phyloP scores from a whole-genome alignment of 2,329 filamentous ascomycete species.

The Pseudocercospora ulei region DNA sequence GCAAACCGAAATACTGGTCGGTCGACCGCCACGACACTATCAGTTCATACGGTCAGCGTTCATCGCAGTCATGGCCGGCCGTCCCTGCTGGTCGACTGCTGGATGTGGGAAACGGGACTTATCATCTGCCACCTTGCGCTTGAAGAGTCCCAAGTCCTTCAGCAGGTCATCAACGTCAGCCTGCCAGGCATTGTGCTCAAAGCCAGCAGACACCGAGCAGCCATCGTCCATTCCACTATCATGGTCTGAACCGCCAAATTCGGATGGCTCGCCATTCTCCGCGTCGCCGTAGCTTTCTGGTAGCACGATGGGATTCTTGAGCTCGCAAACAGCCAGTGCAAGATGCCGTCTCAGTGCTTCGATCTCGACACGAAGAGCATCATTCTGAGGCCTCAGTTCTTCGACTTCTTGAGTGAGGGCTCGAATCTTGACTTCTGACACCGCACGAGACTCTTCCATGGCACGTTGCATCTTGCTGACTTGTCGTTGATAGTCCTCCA shows the following conservation, averaged over 20 bases:
- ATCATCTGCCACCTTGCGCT: slow-evolving; percentile 78
- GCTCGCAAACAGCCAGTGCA: slow-evolving; percentile 69
- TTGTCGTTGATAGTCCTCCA: slow-evolving; percentile 90
- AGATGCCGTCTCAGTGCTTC: slow-evolving; percentile 81
- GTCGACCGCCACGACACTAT: neutral
- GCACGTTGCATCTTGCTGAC: slow-evolving; percentile 83
- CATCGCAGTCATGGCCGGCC: slow-evolving; percentile 4
- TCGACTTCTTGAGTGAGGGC: slow-evolving; percentile 53
- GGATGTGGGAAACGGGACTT: slow-evolving; percentile 49
- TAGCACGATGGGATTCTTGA: slow-evolving; percentile 81
- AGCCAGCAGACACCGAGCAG: slow-evolving; percentile 42
- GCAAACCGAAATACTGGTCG: neutral
- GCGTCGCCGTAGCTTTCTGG: slow-evolving; percentile 35
- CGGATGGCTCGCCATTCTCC: slow-evolving; percentile 30
- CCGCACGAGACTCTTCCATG: slow-evolving; percentile 88
- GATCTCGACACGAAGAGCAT: slow-evolving; percentile 61
- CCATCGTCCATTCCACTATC: slow-evolving; percentile 47
- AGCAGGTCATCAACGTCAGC: slow-evolving; percentile 77
- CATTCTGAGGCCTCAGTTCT: slow-evolving; percentile 40
- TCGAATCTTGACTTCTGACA: slow-evolving; percentile 88
- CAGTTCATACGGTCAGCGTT: slow-evolving; percentile 7
- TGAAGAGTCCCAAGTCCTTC: slow-evolving; percentile 68
- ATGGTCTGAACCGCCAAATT: slow-evolving; percentile 49
- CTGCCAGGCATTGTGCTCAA: slow-evolving; percentile 47
- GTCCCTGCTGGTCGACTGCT: slow-evolving; percentile 1